Base-by-base conservation (phyloP, 2,329 filamentous ascomycete genomes). In the Claviceps sorghi region DNA sequence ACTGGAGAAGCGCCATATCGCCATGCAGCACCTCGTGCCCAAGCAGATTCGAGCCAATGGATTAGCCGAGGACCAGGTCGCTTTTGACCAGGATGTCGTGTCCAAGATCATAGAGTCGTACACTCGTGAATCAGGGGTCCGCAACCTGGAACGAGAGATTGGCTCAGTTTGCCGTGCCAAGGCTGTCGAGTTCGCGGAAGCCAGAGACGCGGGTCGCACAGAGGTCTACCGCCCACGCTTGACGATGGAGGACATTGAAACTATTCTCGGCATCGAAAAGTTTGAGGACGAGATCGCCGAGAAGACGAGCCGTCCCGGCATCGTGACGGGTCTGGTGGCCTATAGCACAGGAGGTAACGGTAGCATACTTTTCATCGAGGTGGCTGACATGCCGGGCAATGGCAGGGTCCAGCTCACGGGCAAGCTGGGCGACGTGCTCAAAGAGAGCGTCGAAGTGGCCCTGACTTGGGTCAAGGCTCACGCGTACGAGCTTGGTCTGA, bases 401-500 rank as follows among this genome's bases (percentile, higher is more conserved):
- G 93, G 93, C 36, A 83, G 85, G 51, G 88, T 98, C 38, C 93
- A 97, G 69, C 81, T 98, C 29, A 98, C 93, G 1, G 93, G 93
- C 56, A 97, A 95, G 67, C 81, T 98, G 7, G 93, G 93, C 57
- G 90, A 96, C 60, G 93, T 98, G 32, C 80, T 98, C 54, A 97
- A 97, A 69, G 93, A 98, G 69, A 91, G 84, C 57, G 93, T 97
- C 43, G 91, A 97, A 67, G 93, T 98, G 21, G 93, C 93, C 11
- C 76, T 97, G 36, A 91, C 85, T 17, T 98, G 93, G 93, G 93
- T 98, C 50, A 96, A 96, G 68, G 87, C 88, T 4, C 91, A 98
- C 66, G 90, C 91, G 2, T 96, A 85, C 62, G 88, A 95, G 63
- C 76, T 98, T 13, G 89, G 89, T 10, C 74, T 98, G 42, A 89